Evolutionary conservation across 495 filamentous ascomycete species (phyloP), one percentile per base, ranked within the genome.

Genomic region (Xylaria castorea): DNA sequence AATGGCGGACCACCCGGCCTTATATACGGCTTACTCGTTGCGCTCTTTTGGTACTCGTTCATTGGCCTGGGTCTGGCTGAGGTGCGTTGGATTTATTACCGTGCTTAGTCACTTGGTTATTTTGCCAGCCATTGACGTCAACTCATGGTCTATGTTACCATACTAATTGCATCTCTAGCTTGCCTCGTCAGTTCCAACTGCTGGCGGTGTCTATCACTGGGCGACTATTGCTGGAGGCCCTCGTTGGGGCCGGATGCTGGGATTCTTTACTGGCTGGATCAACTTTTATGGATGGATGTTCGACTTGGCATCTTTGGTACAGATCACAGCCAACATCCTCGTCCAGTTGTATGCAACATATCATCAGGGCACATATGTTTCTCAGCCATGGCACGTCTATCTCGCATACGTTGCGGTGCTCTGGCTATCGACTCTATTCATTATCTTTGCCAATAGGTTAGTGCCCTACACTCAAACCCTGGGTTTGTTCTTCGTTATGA

Each of bases 191-290:
- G 92, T 96, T 74, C 93, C 93, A 1, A 93, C 92, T 0, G 88
- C 90, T 9, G 92, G 90, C n/a, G 92, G 93, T 50, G 93, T 97
- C 2, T 95, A 95, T 74, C 93, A 96, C 79, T 96, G 93, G 93
- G 92, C 93, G 5, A 90, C 91, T 0, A 86, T 95, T 20, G 93
- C 93, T 0, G 89, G 88, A 6, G 92, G 92, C 2, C 87, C 85
- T 1, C 87, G 83, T 58, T 91, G 90, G 79, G 93, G 93, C 40
- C 87, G 92, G 18, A 77, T 88, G 2, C 82, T 89, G 57, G 93
- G 93, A 34, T 97, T 90, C 81, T 95, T 93, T 74, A 90, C 92
- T 0, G 94, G 93, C 9, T 93, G 88, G 81, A 89, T 92, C 83
- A 97, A 97, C 77, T 91, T 90, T 76, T 87, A 93, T 68, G 94